Percentiles rank a stretch among this genome's conserved stretches.
Evolutionary conservation across 768 basidiomycete species (phyloP).

Genomic region (Lenzites betulinus): DNA sequence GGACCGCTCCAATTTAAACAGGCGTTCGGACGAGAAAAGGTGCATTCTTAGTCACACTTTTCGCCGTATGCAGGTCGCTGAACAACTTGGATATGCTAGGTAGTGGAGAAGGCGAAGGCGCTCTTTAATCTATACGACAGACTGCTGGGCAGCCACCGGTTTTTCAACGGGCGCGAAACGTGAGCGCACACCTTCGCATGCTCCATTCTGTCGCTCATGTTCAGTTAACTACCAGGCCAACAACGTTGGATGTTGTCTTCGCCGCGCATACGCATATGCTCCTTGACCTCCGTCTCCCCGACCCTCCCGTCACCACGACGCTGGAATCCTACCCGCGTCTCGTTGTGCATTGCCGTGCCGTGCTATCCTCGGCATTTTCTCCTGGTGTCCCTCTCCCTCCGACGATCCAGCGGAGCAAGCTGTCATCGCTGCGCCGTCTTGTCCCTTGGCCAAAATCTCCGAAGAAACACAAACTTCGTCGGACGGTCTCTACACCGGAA

Average conservation of each 20-base stretch:
- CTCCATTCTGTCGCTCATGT: background rate
- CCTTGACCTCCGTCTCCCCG: slow-evolving; percentile 58
- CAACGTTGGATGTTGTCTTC: slow-evolving; percentile 63
- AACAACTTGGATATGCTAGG: slow-evolving; percentile 42
- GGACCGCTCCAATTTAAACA: slow-evolving; percentile 43
- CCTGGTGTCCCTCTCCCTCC: slow-evolving; percentile 26
- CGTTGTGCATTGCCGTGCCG: slow-evolving; percentile 55
- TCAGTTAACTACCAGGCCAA: slow-evolving; percentile 45
- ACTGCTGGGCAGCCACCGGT: slow-evolving; percentile 51
- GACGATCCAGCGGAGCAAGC: slow-evolving; percentile 8
- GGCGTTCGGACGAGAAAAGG: slow-evolving; percentile 69
- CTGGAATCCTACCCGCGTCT: slow-evolving; percentile 62
- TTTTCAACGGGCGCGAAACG: slow-evolving; percentile 36
- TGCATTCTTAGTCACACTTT: slow-evolving; percentile 27
- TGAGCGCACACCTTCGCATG: slow-evolving; percentile 42
- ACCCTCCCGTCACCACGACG: slow-evolving; percentile 56
- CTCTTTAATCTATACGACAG: slow-evolving; percentile 59
- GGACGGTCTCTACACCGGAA: slow-evolving; percentile 33
- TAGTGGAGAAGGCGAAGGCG: slow-evolving; percentile 57
- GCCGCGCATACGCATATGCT: slow-evolving; percentile 74
- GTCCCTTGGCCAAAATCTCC: slow-evolving; percentile 21
- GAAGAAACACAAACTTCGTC: slow-evolving; percentile 9
- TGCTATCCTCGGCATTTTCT: slow-evolving; percentile 40
- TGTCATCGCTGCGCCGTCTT: slow-evolving; percentile 42
- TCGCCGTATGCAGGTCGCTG: background rate